Conservation (phyloP, 208 protist species). For the Trypanosoma mega region DNA sequence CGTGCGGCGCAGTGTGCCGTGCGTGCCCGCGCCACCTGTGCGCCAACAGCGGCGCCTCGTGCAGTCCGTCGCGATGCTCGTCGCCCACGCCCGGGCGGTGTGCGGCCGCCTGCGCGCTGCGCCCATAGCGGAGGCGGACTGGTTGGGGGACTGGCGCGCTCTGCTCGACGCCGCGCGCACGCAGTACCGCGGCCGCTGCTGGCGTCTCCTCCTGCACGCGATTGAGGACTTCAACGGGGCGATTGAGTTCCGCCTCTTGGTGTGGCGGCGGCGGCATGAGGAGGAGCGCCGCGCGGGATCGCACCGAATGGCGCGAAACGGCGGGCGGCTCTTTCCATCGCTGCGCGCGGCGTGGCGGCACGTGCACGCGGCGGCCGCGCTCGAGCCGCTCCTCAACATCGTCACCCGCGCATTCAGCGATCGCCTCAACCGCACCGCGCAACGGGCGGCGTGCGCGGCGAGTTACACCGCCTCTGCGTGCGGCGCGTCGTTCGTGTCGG, state of each 20-base stretch:
- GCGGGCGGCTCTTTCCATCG: constrained; percentile 31
- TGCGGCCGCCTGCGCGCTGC: constrained; percentile 12
- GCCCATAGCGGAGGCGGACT: not conserved
- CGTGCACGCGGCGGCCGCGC: constrained; percentile 43
- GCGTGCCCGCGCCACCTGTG: constrained; percentile 15
- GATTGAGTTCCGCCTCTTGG: constrained; percentile 26
- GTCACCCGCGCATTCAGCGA: constrained; percentile 49
- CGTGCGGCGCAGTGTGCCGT: constrained; percentile 26
- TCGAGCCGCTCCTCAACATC: constrained; percentile 47
- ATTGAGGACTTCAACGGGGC: constrained; percentile 56
- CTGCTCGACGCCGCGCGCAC: constrained; percentile 33
- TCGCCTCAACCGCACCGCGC: constrained; percentile 12
- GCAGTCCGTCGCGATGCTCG: constrained; percentile 22
- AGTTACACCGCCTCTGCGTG: too few relatives aligned
- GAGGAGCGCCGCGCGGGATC: not conserved
- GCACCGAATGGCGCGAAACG: not conserved
- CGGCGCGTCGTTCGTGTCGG: too few relatives aligned
- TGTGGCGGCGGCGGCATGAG: constrained; percentile 25
- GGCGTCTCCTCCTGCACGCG: constrained; percentile 42
- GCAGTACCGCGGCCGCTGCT: constrained; percentile 35
- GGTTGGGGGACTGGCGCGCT: constrained; percentile 19
- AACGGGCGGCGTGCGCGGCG: too few relatives aligned
- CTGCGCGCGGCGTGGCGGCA: constrained; percentile 59
- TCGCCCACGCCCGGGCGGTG: constrained; percentile 26
- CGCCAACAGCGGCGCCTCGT: constrained; percentile 21